Evolutionary conservation across 164 flowering plant genomes (phyloP).

Genomic region (Vitis cinerea): DNA sequence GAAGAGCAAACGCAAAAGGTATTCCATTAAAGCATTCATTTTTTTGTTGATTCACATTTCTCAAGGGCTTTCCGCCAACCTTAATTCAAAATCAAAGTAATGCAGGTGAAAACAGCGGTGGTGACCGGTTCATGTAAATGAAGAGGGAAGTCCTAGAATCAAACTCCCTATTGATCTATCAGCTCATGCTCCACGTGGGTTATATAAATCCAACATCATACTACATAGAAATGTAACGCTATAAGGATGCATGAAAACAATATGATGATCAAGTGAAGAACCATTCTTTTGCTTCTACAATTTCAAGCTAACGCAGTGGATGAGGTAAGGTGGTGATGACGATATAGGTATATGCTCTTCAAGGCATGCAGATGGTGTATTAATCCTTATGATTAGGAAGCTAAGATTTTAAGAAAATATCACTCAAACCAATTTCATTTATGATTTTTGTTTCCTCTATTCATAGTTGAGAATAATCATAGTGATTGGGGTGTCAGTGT

Average conservation of each 20-base stretch:
- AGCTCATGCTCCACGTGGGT: background rate
- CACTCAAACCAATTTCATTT: slow-evolving; percentile 10
- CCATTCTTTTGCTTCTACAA: background rate
- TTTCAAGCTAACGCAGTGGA: slow-evolving; percentile 7
- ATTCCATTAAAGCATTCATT: slow-evolving; percentile 1
- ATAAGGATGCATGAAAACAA: slow-evolving; percentile 8
- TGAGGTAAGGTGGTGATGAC: background rate
- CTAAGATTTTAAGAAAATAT: slow-evolving; percentile 10
- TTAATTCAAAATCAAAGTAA: slow-evolving; percentile 27
- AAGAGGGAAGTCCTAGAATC: slow-evolving; percentile 7
- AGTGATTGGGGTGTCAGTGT: slow-evolving; percentile 18
- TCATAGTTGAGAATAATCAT: slow-evolving; percentile 25
- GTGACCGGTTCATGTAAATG: slow-evolving; percentile 31
- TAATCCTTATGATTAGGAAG: slow-evolving; percentile 3
- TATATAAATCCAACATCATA: slow-evolving; percentile 4
- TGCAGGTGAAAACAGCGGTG: slow-evolving; percentile 50
- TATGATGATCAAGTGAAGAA: slow-evolving; percentile 9
- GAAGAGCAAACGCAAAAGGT: slow-evolving; percentile 70
- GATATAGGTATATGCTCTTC: slow-evolving; percentile 5
- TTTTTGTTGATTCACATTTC: background rate
- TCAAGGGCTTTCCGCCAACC: slow-evolving; percentile 23
- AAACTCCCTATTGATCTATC: background rate
- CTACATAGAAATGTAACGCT: slow-evolving; percentile 4
- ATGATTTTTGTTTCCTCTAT: slow-evolving; percentile 21
- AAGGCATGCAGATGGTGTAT: background rate